A percentile compares a stretch with the other conserved stretches of the same genome.
Evolutionary conservation across 176 grass and related monocot genomes (phyloP).

Genomic region (Eremochloa ophiuroides): DNA sequence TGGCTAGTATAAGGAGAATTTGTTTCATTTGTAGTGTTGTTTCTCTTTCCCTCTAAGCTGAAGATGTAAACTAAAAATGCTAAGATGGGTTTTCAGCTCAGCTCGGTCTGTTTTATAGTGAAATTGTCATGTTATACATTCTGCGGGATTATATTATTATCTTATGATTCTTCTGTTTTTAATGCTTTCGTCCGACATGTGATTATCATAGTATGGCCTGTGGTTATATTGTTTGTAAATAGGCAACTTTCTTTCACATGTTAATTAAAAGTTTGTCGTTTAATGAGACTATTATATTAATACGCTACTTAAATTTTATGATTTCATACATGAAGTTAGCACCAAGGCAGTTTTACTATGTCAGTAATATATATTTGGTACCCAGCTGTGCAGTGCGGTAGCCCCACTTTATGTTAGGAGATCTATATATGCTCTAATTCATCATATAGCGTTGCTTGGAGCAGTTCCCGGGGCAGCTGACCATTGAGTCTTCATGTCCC

Average conservation of each 20-base stretch:
- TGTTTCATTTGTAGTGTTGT: slow-evolving; percentile 1
- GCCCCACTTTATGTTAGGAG: not conserved
- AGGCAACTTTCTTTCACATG: not conserved
- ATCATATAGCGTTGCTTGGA: not conserved
- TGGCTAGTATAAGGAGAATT: not conserved
- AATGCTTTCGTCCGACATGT: not conserved
- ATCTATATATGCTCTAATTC: not conserved
- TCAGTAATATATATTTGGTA: not conserved
- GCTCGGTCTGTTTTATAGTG: not conserved
- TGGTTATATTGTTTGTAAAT: not conserved
- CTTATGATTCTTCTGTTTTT: not conserved
- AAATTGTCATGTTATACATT: not conserved
- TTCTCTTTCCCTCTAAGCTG: not conserved
- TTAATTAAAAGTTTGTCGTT: not conserved
- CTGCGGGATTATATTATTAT: not conserved
- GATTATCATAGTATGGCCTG: not conserved
- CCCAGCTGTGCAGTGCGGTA: not conserved
- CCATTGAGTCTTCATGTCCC: not conserved
- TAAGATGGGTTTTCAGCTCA: not conserved
- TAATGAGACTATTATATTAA: not conserved
- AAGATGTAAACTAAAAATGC: not conserved
- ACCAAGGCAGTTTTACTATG: not conserved
- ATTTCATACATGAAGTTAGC: not conserved
- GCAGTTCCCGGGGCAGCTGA: not conserved
- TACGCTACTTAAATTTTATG: not conserved